A percentile compares a stretch with the other conserved stretches of the same genome.
phyloP scores from a whole-genome alignment of 768 basidiomycete genomes.

The Hemileccinum rubropunctum region DNA sequence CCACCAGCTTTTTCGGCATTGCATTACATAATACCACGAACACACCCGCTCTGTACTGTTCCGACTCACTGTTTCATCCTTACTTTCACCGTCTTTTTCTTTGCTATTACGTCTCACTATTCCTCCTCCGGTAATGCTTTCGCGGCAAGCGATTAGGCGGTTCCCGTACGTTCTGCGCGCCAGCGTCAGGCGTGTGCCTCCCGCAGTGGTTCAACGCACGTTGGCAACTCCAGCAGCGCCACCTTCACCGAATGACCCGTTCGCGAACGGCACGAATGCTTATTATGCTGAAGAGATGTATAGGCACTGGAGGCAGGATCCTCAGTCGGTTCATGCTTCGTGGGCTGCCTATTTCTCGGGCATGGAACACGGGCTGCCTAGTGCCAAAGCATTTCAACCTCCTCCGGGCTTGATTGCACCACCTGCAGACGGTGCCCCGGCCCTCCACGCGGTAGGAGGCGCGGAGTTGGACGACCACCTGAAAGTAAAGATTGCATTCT shows the following conservation, averaged over 20 bases:
- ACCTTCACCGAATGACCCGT: slow-evolving; percentile 78
- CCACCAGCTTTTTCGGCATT: slow-evolving; percentile 18
- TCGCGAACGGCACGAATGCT: slow-evolving; percentile 92
- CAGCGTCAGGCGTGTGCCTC: slow-evolving; percentile 15
- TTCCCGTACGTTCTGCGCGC: slow-evolving; percentile 31
- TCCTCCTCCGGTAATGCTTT: slow-evolving; percentile 30
- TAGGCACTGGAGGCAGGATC: slow-evolving; percentile 86
- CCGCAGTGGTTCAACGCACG: slow-evolving; percentile 26
- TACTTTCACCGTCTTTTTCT: not conserved
- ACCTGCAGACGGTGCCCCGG: slow-evolving; percentile 78
- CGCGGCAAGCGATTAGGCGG: slow-evolving; percentile 36
- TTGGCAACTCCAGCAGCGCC: slow-evolving; percentile 49
- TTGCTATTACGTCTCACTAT: not conserved
- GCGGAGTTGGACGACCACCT: slow-evolving; percentile 89
- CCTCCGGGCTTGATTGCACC: slow-evolving; percentile 72
- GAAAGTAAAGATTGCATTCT: slow-evolving; percentile 55
- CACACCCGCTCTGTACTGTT: not conserved
- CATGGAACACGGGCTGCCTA: slow-evolving; percentile 82
- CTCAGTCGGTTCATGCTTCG: slow-evolving; percentile 86
- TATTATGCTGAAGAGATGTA: slow-evolving; percentile 99
- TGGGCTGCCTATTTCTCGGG: slow-evolving; percentile 96
- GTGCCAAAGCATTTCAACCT: slow-evolving; percentile 78
- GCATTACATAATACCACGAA: slow-evolving; percentile 13
- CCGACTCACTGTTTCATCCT: not conserved
- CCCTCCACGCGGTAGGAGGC: slow-evolving; percentile 64